phyloP scores from a whole-genome alignment of 2,329 filamentous ascomycete genomes.

The Chaetothyriales sp. region DNA sequence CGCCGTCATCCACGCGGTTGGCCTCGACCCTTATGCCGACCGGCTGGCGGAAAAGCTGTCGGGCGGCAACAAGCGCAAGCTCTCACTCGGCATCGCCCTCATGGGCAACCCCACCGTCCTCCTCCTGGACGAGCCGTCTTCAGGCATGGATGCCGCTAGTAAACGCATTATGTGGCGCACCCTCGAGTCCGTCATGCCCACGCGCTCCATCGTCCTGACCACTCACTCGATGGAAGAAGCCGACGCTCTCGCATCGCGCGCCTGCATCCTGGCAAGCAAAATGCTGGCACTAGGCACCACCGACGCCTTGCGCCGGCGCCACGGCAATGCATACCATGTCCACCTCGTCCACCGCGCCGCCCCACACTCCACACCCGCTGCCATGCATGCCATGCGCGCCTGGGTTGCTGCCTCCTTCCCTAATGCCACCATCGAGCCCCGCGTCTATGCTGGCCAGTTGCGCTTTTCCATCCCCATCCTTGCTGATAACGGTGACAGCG shows the following conservation, averaged over 20 bases:
- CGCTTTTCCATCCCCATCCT: conserved; percentile 57
- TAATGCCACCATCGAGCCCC: conserved; percentile 52
- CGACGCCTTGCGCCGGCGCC: conserved; percentile 54
- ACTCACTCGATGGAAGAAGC: conserved; percentile 96
- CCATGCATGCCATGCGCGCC: conserved; percentile 49
- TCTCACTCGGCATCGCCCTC: conserved; percentile 74
- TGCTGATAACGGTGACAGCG: not conserved
- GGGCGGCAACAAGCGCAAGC: conserved; percentile 86
- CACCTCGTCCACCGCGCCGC: conserved; percentile 64
- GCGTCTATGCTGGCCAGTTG: conserved; percentile 71
- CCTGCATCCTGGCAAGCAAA: conserved; percentile 68
- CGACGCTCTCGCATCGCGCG: conserved; percentile 67
- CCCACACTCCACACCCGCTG: conserved; percentile 53
- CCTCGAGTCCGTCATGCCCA: conserved; percentile 54
- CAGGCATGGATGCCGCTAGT: conserved; percentile 75
- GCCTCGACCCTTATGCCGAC: conserved; percentile 52
- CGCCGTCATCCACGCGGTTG: conserved; percentile 66
- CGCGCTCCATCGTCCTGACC: conserved; percentile 71
- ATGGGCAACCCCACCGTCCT: conserved; percentile 85
- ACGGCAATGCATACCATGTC: conserved; percentile 65
- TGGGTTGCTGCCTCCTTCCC: conserved; percentile 53
- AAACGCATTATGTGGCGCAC: conserved; percentile 92
- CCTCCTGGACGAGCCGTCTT: conserved; percentile 76
- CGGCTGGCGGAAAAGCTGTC: conserved; percentile 68
- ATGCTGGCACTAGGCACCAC: conserved; percentile 77